A percentile compares a stretch with the other conserved stretches of the same genome.
Conservation (phyloP, 169 alveolate genomes). For the Hammondia hammondi region DNA sequence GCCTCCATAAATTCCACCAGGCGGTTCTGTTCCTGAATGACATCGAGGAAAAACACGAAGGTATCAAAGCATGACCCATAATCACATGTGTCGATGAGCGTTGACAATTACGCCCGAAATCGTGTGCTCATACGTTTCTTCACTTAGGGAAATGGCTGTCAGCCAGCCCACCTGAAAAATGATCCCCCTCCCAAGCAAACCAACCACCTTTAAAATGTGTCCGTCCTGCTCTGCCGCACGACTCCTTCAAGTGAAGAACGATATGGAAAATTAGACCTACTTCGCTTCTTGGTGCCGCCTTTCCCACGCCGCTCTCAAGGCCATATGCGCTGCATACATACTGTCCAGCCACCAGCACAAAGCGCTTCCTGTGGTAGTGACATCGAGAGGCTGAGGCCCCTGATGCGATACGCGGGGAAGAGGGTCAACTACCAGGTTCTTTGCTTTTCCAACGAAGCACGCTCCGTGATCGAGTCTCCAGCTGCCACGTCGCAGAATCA, state of each 20-base stretch:
- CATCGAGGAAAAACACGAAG: no score
- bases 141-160: no score
- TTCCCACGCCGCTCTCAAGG: neutral
- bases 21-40: neutral
- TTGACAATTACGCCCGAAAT: no score
- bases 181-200: no score
- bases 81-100: no score
- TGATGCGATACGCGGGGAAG: neutral
- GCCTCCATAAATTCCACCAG: conserved; percentile 10
- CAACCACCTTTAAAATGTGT: no score
- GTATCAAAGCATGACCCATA: no score
- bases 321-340: neutral
- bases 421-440: neutral
- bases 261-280: neutral
- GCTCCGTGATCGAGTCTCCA: neutral
- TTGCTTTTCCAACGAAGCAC: neutral
- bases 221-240: no score
- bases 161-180: no score
- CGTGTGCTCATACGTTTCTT: no score
- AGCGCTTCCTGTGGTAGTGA: neutral
- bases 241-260: neutral
- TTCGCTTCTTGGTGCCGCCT: neutral
- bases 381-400: neutral
- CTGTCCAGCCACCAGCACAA: conserved; percentile 10
- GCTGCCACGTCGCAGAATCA: no score